Evolutionary conservation across 2,329 filamentous ascomycete species (phyloP).

Genomic region (Ophiocordyceps camponoti-rufipedis): DNA sequence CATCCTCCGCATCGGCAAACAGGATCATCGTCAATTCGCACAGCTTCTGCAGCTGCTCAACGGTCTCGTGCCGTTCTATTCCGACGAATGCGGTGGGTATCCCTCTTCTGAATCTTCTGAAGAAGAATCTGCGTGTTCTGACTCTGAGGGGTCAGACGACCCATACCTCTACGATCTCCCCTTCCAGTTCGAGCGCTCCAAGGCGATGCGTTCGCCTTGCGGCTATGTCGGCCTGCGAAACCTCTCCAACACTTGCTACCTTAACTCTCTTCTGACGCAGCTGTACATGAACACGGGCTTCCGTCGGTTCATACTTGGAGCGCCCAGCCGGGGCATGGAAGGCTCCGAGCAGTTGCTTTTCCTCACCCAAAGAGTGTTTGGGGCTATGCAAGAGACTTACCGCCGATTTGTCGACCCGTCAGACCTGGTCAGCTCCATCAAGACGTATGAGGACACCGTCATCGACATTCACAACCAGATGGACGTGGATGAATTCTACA

Average conservation of each 20-base stretch:
- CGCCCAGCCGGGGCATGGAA: constrained; percentile 34
- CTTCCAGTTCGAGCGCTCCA: constrained; percentile 44
- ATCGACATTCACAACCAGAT: constrained; percentile 87
- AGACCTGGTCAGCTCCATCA: constrained; percentile 55
- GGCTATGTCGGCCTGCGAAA: constrained; percentile 86
- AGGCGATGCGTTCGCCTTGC: constrained; percentile 53
- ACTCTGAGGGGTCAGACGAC: constrained; percentile 11
- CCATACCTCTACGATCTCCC: constrained; percentile 44
- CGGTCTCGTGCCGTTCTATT: constrained; percentile 18
- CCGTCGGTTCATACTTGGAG: constrained; percentile 60
- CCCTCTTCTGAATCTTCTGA: neutral
- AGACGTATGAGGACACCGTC: constrained; percentile 60
- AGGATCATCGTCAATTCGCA: constrained; percentile 27
- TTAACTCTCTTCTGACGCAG: constrained; percentile 88
- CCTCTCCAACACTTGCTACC: constrained; percentile 88
- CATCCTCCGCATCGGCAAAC: constrained; percentile 35
- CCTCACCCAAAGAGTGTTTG: constrained; percentile 69
- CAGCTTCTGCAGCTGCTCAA: constrained; percentile 26
- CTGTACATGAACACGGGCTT: constrained; percentile 92
- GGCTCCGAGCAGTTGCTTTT: constrained; percentile 49
- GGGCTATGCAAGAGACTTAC: constrained; percentile 68
- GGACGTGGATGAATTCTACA: constrained; percentile 98
- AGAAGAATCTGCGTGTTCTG: neutral
- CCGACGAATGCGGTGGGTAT: constrained; percentile 18
- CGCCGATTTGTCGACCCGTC: constrained; percentile 56